phyloP scores from a whole-genome alignment of 495 filamentous ascomycete species.

The Neurospora cerealis region DNA sequence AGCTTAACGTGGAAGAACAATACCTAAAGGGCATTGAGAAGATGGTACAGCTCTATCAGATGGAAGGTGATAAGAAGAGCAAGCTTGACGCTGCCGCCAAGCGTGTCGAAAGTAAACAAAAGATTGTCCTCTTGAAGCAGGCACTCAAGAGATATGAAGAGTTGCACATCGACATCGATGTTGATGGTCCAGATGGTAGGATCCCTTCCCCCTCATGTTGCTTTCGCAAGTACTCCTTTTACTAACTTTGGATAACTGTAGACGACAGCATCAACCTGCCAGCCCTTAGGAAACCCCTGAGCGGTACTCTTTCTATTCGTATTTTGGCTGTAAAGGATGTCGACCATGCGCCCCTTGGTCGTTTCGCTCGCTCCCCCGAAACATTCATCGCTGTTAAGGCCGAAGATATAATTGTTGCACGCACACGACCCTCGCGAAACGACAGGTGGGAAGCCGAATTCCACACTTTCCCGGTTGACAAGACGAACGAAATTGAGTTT shows the following conservation, averaged over 20 bases:
- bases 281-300: constrained; percentile 87
- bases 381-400: constrained; percentile 95
- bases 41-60: constrained; percentile 95
- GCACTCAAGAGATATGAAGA: constrained; percentile 95
- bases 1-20: constrained; percentile 96
- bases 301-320: constrained; percentile 75
- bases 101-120: constrained; percentile 90
- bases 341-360: constrained; percentile 78
- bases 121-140: constrained; percentile 92
- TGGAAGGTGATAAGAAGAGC: constrained; percentile 97
- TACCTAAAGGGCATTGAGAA: constrained; percentile 99
- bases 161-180: constrained; percentile 90
- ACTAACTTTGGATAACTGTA: constrained; percentile 23
- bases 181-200: constrained; percentile 78
- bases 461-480: constrained; percentile 87
- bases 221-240: background rate
- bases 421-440: constrained; percentile 76
- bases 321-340: constrained; percentile 87
- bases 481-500: constrained; percentile 96
- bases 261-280: constrained; percentile 96
- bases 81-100: constrained; percentile 81
- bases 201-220: background rate
- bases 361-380: constrained; percentile 84
- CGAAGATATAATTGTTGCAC: constrained; percentile 80
- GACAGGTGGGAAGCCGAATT: constrained; percentile 88